Evolutionary conservation across 352 stramenopile genomes (phyloP).

Genomic region (Pythium coloratum): DNA sequence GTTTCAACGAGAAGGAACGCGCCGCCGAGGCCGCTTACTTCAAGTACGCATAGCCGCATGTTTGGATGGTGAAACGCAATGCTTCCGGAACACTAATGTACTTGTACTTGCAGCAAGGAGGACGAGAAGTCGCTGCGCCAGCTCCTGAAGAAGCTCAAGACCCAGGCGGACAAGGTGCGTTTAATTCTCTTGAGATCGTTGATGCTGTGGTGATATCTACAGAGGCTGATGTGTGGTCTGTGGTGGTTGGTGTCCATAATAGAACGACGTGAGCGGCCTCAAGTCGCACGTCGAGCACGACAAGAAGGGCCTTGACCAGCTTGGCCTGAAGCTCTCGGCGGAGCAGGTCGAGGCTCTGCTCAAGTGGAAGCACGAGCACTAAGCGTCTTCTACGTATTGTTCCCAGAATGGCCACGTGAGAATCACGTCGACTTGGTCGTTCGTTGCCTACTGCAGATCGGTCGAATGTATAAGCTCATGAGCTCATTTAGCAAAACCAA

Average conservation of each 20-base stretch:
- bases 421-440: neutral
- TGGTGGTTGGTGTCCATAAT: neutral
- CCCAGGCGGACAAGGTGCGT: slow-evolving; percentile 61
- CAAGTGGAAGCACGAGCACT: slow-evolving; percentile 90
- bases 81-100: neutral
- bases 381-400: slow-evolving; percentile 26
- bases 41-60: slow-evolving; percentile 48
- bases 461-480: neutral
- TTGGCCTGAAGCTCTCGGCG: slow-evolving; percentile 65
- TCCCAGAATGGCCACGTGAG: neutral
- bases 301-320: slow-evolving; percentile 67
- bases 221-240: neutral
- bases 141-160: slow-evolving; percentile 88
- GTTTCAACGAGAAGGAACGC: slow-evolving; percentile 70
- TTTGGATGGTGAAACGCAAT: neutral
- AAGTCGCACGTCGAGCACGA: slow-evolving; percentile 81
- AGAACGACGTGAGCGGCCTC: slow-evolving; percentile 53
- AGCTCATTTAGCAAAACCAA: slow-evolving; percentile 2
- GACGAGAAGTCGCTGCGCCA: slow-evolving; percentile 86
- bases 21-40: slow-evolving; percentile 78
- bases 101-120: slow-evolving; percentile 58
- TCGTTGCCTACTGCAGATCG: neutral
- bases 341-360: slow-evolving; percentile 78
- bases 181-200: neutral
- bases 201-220: neutral